Percentiles rank a stretch among this genome's conserved stretches.
Evolutionary conservation across 2,329 filamentous ascomycete species (phyloP).

Genomic region (Trichoderma polysporum): DNA sequence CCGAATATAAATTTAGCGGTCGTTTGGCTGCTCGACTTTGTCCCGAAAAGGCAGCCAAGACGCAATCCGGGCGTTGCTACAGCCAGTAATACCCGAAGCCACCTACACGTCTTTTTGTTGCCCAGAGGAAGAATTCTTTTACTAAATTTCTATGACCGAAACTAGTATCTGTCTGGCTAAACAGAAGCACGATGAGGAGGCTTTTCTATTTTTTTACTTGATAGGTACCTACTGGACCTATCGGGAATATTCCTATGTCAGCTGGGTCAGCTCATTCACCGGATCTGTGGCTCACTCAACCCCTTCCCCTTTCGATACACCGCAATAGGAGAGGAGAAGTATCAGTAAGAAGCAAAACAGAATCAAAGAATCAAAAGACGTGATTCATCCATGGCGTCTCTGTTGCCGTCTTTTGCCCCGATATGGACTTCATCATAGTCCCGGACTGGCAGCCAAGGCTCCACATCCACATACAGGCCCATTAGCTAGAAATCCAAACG

Average conservation of each 20-base stretch:
- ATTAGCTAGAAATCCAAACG: background rate
- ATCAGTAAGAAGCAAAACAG: background rate
- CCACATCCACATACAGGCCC: background rate
- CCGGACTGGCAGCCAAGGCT: slow-evolving; percentile 3
- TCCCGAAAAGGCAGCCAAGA: slow-evolving; percentile 25
- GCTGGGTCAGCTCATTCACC: background rate
- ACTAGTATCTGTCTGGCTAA: background rate
- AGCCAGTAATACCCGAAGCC: background rate
- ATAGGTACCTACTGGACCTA: background rate
- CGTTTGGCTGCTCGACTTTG: slow-evolving; percentile 16
- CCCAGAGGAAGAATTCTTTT: background rate
- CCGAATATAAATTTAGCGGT: slow-evolving; percentile 14
- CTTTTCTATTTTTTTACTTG: background rate
- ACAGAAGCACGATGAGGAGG: background rate
- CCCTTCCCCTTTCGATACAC: background rate
- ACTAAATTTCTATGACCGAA: background rate
- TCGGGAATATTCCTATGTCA: background rate
- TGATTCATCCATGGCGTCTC: slow-evolving; percentile 2
- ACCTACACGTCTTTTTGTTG: background rate
- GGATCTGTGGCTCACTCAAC: background rate
- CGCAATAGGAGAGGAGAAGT: background rate
- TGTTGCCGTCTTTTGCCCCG: slow-evolving; percentile 16
- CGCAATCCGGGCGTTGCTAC: slow-evolving; percentile 17
- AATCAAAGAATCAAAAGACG: background rate
- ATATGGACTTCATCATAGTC: background rate